These are phyloP conservation scores for Cladosporium sp. DNA, from an alignment of 2,329 filamentous ascomycete species.

Conservation along the genomic window DNA sequence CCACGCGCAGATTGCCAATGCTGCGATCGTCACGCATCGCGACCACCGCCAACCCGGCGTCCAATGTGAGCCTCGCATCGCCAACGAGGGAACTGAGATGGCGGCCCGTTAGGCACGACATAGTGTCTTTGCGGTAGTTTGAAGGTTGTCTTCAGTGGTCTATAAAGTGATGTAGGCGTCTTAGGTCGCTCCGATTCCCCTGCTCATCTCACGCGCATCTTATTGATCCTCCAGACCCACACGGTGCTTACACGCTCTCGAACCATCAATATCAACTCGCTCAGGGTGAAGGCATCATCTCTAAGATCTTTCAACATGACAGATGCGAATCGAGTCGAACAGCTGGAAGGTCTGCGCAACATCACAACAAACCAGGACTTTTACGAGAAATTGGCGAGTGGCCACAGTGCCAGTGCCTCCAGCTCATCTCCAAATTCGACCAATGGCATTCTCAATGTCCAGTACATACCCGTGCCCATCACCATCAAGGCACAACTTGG, in stretches of 20 bases:
- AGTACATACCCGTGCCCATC: conserved; percentile 34
- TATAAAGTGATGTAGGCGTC: conserved; percentile 2
- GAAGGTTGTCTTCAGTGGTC: not conserved
- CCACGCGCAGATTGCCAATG: conserved; percentile 14
- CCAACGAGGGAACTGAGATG: not conserved
- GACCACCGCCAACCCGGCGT: not conserved
- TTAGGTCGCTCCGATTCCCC: not conserved
- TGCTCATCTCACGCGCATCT: not conserved
- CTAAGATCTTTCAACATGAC: conserved; percentile 22
- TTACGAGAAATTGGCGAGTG: conserved; percentile 32
- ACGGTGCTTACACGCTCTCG: not conserved
- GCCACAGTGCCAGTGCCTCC: conserved; percentile 25
- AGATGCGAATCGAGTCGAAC: conserved; percentile 30
- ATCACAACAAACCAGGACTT: conserved; percentile 31
- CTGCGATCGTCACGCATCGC: conserved; percentile 3
- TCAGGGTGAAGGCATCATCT: not conserved
- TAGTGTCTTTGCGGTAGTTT: conserved; percentile 4
- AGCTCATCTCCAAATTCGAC: conserved; percentile 4
- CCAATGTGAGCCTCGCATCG: not conserved
- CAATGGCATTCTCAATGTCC: not conserved
- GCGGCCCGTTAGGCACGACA: conserved; percentile 13
- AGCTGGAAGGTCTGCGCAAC: conserved; percentile 32
- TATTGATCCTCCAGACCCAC: not conserved
- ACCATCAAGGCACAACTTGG: conserved; percentile 35
- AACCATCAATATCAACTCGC: not conserved